A percentile compares a stretch with the other conserved stretches of the same genome.
Evolutionary conservation across 2,329 filamentous ascomycete species (phyloP).

Genomic region (Lachnellula occidentalis): DNA sequence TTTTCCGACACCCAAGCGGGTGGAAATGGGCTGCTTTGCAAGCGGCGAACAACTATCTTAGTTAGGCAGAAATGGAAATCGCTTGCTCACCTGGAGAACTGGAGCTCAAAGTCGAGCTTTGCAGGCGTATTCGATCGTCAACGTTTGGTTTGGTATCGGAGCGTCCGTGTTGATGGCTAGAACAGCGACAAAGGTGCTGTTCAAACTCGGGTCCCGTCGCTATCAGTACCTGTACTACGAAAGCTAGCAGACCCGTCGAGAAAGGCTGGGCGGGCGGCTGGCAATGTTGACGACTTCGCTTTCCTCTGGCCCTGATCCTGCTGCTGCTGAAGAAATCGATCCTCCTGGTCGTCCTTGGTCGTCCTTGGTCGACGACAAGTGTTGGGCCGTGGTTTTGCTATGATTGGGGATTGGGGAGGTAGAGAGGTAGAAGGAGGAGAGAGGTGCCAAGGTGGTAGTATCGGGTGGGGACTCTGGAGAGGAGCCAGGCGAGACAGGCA

Average conservation of each 20-base stretch:
- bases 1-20: background rate
- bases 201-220: background rate
- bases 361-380: background rate
- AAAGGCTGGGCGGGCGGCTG: background rate
- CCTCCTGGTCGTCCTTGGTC: background rate
- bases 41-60: background rate
- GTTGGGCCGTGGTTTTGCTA: background rate
- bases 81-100: background rate
- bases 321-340: background rate
- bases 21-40: background rate
- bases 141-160: background rate
- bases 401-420: background rate
- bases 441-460: background rate
- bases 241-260: background rate
- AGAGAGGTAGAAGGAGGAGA: background rate
- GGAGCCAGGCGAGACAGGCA: background rate
- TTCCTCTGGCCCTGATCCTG: background rate
- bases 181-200: background rate
- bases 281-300: background rate
- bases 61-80: background rate
- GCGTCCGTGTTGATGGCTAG: background rate
- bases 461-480: too few species aligned
- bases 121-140: background rate
- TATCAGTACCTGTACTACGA: background rate
- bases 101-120: background rate